Conservation (phyloP, 2,329 filamentous ascomycete species). For the Talaromyces sp. region DNA sequence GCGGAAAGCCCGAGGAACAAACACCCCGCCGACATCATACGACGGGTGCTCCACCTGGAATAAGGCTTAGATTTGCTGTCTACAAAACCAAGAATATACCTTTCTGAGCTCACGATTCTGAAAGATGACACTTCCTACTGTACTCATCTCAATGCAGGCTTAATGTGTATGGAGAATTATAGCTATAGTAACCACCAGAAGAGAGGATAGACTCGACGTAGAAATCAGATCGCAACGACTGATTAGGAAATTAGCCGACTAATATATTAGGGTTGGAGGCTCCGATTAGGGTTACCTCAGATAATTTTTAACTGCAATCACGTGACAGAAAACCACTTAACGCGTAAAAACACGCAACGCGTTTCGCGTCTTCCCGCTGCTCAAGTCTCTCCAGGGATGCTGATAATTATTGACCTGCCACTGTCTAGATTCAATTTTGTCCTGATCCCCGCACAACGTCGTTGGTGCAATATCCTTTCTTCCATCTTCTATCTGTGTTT, state of each 20-base stretch:
- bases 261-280: not conserved
- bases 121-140: not conserved
- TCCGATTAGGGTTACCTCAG: not conserved
- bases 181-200: not conserved
- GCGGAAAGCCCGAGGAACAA: not conserved
- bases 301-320: not conserved
- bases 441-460: not conserved
- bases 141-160: not conserved
- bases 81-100: not conserved
- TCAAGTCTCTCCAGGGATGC: conserved; percentile 5
- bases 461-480: too few species aligned
- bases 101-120: not conserved
- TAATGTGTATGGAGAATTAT: not conserved
- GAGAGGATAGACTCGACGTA: not conserved
- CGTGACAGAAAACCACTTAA: conserved; percentile 35
- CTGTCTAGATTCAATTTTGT: not conserved
- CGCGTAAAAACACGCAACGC: conserved; percentile 39
- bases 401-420: conserved; percentile 9
- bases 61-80: not conserved
- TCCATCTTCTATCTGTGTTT: not conserved
- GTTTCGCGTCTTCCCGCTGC: conserved; percentile 28
- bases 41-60: not conserved
- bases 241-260: conserved; percentile 1
- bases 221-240: not conserved
- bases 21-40: conserved; percentile 2